Percentiles rank a stretch among this genome's conserved stretches.
Conservation (phyloP, 2,329 filamentous ascomycete species). For the Onygenales sp. region DNA sequence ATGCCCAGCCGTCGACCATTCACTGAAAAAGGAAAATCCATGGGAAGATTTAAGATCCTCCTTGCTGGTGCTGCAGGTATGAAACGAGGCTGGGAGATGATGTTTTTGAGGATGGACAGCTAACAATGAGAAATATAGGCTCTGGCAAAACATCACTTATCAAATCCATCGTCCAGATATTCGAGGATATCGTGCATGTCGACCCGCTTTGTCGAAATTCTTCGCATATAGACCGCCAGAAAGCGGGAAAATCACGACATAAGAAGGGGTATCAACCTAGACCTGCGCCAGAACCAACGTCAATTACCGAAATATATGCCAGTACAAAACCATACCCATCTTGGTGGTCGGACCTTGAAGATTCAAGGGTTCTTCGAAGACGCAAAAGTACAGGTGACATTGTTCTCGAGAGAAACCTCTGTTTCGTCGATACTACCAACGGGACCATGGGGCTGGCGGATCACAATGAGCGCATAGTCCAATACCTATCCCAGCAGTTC, state of each 20-base stretch:
- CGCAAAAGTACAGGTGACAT: constrained; percentile 65
- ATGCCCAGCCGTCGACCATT: constrained; percentile 87
- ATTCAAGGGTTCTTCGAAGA: constrained; percentile 49
- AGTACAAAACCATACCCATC: constrained; percentile 76
- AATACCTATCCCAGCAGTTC: constrained; percentile 65
- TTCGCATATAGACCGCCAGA: constrained; percentile 6
- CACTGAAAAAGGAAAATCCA: constrained; percentile 70
- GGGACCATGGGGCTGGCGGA: constrained; percentile 44
- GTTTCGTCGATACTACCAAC: constrained; percentile 76
- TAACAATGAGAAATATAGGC: constrained; percentile 37
- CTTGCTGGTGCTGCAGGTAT: constrained; percentile 69
- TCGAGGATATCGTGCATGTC: constrained; percentile 88
- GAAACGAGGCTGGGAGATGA: constrained; percentile 10
- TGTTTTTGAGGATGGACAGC: background rate
- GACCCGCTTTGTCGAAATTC: constrained; percentile 46
- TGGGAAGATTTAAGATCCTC: constrained; percentile 84
- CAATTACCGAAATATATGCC: constrained; percentile 61
- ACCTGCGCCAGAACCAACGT: constrained; percentile 6
- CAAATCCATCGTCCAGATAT: constrained; percentile 74
- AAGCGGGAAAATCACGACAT: constrained; percentile 10
- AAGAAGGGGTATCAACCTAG: background rate
- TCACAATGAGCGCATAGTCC: constrained; percentile 50
- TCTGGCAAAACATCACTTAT: constrained; percentile 85
- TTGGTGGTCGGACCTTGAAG: constrained; percentile 79
- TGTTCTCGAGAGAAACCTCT: constrained; percentile 82